These are phyloP conservation scores for Blastocystis sp. DNA, from an alignment of 352 stramenopile species.

Conservation along the genomic window DNA sequence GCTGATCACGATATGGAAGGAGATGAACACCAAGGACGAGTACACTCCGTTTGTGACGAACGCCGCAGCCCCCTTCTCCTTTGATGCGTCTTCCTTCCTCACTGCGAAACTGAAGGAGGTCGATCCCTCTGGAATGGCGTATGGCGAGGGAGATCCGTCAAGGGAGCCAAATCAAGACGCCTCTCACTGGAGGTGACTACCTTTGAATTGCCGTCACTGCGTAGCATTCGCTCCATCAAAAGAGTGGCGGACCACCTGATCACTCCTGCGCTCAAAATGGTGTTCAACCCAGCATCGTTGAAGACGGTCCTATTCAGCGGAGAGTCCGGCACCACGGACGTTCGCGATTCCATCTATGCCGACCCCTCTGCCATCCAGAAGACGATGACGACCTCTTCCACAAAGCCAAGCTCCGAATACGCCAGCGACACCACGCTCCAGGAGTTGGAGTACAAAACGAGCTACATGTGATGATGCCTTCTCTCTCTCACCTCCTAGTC, in stretches of 20 bases:
- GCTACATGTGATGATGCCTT: conserved; percentile 6
- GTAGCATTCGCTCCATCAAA: background rate
- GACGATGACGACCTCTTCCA: background rate
- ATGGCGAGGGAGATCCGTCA: background rate
- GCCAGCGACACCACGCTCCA: conserved; percentile 5
- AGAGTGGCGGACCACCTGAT: conserved; percentile 1
- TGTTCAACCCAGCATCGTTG: background rate
- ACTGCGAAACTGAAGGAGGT: background rate
- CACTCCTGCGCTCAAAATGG: background rate
- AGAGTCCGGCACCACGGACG: background rate
- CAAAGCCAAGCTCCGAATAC: background rate
- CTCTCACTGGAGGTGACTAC: background rate
- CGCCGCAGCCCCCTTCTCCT: background rate
- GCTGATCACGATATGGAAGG: conserved; percentile 66
- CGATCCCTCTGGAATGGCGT: background rate
- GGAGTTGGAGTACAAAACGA: conserved; percentile 29
- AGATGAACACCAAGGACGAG: conserved; percentile 52
- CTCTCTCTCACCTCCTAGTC: background rate
- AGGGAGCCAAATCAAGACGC: background rate
- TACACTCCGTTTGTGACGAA: conserved; percentile 63
- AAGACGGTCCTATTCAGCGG: background rate
- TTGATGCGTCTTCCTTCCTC: background rate
- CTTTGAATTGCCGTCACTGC: background rate
- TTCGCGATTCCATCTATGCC: conserved; percentile 27
- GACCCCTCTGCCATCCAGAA: background rate